These are phyloP conservation scores for Cutaneotrichosporon dermatis DNA, from an alignment of 1,284 basidiomycete genomes.

Conservation along the genomic window DNA sequence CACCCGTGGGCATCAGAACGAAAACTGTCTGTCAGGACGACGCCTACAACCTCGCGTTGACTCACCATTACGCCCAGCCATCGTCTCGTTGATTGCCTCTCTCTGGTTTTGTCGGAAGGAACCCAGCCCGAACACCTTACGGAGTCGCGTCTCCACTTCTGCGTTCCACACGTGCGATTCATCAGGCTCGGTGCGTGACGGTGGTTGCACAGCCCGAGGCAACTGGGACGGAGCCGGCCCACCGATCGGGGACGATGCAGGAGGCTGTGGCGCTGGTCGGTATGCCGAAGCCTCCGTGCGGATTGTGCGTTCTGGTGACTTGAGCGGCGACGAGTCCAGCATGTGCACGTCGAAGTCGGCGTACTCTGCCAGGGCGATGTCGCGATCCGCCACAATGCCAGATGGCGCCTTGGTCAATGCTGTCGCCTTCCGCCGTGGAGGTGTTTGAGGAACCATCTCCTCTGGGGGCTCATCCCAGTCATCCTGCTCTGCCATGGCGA, in stretches of 20 bases:
- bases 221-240: neutral
- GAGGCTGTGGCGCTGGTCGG: neutral
- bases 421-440: neutral
- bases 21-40: slow-evolving; percentile 57
- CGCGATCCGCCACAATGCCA: neutral
- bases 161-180: slow-evolving; percentile 51
- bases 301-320: neutral
- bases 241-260: too few relatives aligned
- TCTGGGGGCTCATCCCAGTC: slow-evolving; percentile 5
- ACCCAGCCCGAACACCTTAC: slow-evolving; percentile 62
- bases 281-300: neutral
- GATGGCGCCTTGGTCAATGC: neutral
- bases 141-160: slow-evolving; percentile 63
- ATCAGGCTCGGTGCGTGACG: slow-evolving; percentile 22
- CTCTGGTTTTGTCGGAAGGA: slow-evolving; percentile 79
- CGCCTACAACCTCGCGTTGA: too few relatives aligned
- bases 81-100: slow-evolving; percentile 72
- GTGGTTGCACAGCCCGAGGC: neutral
- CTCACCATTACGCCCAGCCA: slow-evolving; percentile 65
- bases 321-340: slow-evolving; percentile 30
- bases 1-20: slow-evolving; percentile 94
- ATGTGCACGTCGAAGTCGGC: slow-evolving; percentile 23
- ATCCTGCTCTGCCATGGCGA: slow-evolving; percentile 30
- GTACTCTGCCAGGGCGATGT: slow-evolving; percentile 24
- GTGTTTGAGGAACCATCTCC: slow-evolving; percentile 14